Base-by-base conservation (phyloP, 1,284 basidiomycete species). In the Fistulinella cinereoalba region DNA sequence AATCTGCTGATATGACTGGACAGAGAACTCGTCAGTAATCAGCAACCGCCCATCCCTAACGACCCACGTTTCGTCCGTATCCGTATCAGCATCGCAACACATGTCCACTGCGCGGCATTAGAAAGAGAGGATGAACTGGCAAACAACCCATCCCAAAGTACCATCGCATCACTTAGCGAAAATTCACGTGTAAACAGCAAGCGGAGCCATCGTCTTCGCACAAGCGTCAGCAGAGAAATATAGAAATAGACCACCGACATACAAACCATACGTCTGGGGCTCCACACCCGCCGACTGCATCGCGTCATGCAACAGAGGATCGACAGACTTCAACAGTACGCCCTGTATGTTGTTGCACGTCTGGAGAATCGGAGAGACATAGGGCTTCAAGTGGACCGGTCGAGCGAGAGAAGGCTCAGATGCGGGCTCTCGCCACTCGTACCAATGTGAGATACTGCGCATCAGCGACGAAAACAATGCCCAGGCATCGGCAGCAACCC, bases 231-330 rank as follows among this genome's bases (percentile, higher is more conserved):
- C 50, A 27, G 50, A 41, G n/a, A 32, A 33, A 41, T 43, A 38
- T 28, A 21, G 6, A 43, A 44, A 37, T n/a, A 21, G 43, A 51
- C 23, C 25, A 46, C 41, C 22, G 38, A 52, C 41, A 64, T 67
- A 93, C 88, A 97, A 93, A 47, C 91, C 92, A 71, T 92, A 97
- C 38, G 97, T 88, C 65, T 97, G 94, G 6, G 93, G 91, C 65
- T 97, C 94, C 37, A 97, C 85, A 3, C 87, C 88, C 28, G 83
- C 78, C 25, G 74, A 77, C 54, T 90, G 83, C 69, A 97, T 74
- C 34, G 78, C 75, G 52, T 80, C 78, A 76, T 83, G 88, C 19
- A 97, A 69, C 36, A 81, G 68, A n/a, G 90, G 90, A 64, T 97
- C 94, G 31, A 89, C 81, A n/a, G 75, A 74, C 58, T 83, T 80